A percentile compares a stretch with the other conserved stretches of the same genome.
Conservation (phyloP, 2,329 filamentous ascomycete species). For the Cordyceps fumosorosea region DNA sequence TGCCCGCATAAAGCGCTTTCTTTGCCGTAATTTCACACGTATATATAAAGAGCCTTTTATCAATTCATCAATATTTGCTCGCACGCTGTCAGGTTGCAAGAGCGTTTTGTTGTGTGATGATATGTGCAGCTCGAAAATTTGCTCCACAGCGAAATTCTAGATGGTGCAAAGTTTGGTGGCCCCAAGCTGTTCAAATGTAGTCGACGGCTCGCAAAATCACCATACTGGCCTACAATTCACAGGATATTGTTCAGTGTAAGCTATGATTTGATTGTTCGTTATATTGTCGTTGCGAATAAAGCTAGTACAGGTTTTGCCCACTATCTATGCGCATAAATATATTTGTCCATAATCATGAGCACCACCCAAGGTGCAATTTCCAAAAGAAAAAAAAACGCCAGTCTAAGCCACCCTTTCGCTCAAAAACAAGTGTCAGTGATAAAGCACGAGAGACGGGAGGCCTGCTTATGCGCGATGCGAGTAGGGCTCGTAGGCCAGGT, state of each 20-base stretch:
- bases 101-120: not conserved
- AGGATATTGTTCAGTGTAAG: not conserved
- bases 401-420: constrained; percentile 3
- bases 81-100: not conserved
- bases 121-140: constrained; percentile 3
- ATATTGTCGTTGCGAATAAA: constrained; percentile 1
- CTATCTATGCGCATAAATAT: constrained; percentile 9
- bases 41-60: not conserved
- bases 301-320: not conserved
- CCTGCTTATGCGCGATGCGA: constrained; percentile 44
- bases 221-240: not conserved
- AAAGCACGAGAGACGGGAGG: not conserved
- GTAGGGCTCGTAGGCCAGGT: constrained; percentile 59
- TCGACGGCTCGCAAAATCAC: not conserved
- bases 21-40: not conserved
- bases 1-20: not conserved
- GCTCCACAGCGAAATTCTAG: constrained; percentile 6
- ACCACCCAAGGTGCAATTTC: constrained; percentile 5
- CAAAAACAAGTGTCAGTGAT: not conserved
- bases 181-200: not conserved
- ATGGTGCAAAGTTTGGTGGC: not conserved
- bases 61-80: not conserved
- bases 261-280: not conserved
- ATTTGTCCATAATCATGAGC: constrained; percentile 12
- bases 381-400: constrained; percentile 6